phyloP scores from a whole-genome alignment of 148 eudicot species.

The Rhododendron simsii region DNA sequence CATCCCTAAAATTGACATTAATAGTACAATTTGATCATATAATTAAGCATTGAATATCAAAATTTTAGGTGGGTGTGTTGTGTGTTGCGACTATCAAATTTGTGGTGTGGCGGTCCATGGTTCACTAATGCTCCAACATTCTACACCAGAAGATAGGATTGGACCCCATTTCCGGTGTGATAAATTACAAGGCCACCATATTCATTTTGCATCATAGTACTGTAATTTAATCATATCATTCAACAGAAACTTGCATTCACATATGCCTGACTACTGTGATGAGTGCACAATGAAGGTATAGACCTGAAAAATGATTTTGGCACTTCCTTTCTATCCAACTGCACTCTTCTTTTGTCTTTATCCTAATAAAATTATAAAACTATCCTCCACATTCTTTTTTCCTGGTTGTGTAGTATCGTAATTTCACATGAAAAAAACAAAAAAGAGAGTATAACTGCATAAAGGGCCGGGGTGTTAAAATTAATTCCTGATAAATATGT shows the following conservation, averaged over 20 bases:
- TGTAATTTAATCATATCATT: background rate
- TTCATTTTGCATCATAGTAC: background rate
- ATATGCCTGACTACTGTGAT: background rate
- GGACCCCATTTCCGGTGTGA: background rate
- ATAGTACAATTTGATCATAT: background rate
- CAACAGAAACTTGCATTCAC: background rate
- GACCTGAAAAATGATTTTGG: background rate
- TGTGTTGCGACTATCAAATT: background rate
- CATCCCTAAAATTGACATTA: background rate
- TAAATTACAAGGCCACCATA: background rate
- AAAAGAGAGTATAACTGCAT: background rate
- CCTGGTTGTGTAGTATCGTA: too few species aligned
- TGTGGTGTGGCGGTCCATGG: background rate
- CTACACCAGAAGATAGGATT: background rate
- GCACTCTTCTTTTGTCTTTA: background rate
- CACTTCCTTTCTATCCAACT: background rate
- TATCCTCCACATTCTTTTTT: background rate
- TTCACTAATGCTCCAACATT: constrained; percentile 2
- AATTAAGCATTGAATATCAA: background rate
- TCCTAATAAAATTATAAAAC: background rate
- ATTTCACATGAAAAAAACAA: background rate
- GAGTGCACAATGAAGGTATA: background rate
- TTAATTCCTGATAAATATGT: background rate
- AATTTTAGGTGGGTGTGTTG: background rate
- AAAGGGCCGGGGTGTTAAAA: background rate